phyloP scores from a whole-genome alignment of 1,284 basidiomycete species.

The Austropuccinia psidii region DNA sequence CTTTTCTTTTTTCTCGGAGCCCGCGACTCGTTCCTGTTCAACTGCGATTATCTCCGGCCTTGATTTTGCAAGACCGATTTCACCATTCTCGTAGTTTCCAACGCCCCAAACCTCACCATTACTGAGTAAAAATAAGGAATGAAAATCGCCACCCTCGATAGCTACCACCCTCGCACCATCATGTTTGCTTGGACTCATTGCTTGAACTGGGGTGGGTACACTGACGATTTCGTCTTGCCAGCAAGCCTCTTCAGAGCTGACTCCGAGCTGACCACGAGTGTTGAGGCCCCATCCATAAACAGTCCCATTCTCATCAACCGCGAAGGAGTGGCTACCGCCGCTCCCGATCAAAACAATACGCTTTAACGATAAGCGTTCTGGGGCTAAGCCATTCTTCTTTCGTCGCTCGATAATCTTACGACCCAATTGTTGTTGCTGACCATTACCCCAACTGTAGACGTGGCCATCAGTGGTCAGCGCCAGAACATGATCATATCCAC shows the following conservation, averaged over 20 bases:
- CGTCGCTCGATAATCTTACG: constrained; percentile 68
- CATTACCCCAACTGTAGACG: constrained; percentile 70
- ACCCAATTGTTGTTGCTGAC: constrained; percentile 77
- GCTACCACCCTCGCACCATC: constrained; percentile 60
- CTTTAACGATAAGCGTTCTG: constrained; percentile 67
- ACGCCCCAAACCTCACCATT: constrained; percentile 75
- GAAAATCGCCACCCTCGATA: constrained; percentile 66
- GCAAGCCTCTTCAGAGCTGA: constrained; percentile 52
- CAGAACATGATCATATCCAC: constrained; percentile 77
- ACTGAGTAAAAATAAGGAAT: constrained; percentile 75
- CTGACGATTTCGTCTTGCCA: constrained; percentile 56
- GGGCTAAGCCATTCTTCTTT: constrained; percentile 71
- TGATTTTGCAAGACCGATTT: constrained; percentile 65
- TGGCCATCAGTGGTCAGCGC: constrained; percentile 74
- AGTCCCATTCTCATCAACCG: constrained; percentile 68
- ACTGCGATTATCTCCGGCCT: constrained; percentile 54
- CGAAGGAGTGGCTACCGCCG: constrained; percentile 79
- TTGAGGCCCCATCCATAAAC: constrained; percentile 92
- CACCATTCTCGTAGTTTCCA: constrained; percentile 67
- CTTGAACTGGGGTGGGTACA: constrained; percentile 61
- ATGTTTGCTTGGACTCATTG: constrained; percentile 61
- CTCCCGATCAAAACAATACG: constrained; percentile 70
- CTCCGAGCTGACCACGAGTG: constrained; percentile 62
- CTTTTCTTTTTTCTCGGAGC: constrained; percentile 39
- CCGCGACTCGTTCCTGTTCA: constrained; percentile 45